A percentile compares a stretch with the other conserved stretches of the same genome.
Evolutionary conservation across 495 filamentous ascomycete species (phyloP).

Genomic region (Daldinia bambusicola): DNA sequence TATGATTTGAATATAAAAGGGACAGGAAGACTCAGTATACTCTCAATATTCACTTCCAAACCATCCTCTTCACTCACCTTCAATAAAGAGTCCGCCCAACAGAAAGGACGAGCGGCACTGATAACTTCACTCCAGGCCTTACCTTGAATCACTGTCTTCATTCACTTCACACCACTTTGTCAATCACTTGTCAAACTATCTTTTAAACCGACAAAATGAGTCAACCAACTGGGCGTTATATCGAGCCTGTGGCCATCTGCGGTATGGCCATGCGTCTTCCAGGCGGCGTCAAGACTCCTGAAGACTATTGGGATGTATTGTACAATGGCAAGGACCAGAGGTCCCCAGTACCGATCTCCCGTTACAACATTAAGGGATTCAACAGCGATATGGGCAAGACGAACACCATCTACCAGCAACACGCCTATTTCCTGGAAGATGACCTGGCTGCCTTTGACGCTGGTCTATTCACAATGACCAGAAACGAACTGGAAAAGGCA

Average conservation of each 20-base stretch:
- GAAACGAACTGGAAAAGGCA: constrained; percentile 50
- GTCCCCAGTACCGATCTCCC: constrained; percentile 1
- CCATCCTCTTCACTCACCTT: background rate
- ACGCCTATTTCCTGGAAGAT: constrained; percentile 8
- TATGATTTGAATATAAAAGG: background rate
- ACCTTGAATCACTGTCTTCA: background rate
- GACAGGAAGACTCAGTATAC: background rate
- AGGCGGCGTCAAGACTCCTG: background rate
- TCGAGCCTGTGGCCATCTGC: background rate
- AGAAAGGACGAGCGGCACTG: background rate
- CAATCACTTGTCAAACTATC: background rate
- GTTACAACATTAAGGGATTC: constrained; percentile 6
- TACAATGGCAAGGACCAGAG: constrained; percentile 5
- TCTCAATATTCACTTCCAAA: background rate
- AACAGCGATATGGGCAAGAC: constrained; percentile 8
- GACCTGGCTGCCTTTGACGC: constrained; percentile 41
- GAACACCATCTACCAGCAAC: background rate
- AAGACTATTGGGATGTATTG: constrained; percentile 8
- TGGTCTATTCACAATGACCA: constrained; percentile 52
- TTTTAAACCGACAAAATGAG: background rate
- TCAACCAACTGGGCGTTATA: constrained; percentile 4
- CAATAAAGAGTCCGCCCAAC: background rate
- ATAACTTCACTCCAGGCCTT: background rate
- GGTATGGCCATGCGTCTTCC: constrained; percentile 3
- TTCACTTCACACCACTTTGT: background rate